Evolutionary conservation across 176 grass and related monocot genomes (phyloP).

Genomic region (Carex scoparia): DNA sequence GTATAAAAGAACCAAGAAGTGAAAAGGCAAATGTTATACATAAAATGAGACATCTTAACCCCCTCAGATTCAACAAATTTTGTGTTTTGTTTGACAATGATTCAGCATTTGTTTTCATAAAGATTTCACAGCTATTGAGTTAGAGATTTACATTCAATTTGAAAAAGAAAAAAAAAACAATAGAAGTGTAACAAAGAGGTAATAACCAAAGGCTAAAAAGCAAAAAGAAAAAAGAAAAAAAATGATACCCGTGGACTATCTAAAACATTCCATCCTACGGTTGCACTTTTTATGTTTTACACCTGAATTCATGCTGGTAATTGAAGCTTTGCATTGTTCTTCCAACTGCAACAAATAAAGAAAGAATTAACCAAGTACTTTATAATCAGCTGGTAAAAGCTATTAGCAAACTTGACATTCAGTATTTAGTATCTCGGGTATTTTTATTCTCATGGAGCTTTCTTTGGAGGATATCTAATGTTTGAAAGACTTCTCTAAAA

Average conservation of each 20-base stretch:
- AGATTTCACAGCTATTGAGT: not conserved
- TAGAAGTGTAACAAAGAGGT: constrained; percentile 10
- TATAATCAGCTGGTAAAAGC: not conserved
- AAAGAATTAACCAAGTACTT: not conserved
- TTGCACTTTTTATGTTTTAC: not conserved
- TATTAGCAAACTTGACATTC: not conserved
- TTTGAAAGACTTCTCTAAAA: not conserved
- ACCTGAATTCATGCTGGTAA: constrained; percentile 60
- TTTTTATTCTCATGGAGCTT: not conserved
- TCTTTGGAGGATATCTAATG: not conserved
- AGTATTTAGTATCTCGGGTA: not conserved
- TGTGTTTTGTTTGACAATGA: not conserved
- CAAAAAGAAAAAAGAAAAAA: not conserved
- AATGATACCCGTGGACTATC: not conserved
- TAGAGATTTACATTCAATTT: constrained; percentile 9
- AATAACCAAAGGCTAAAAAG: constrained; percentile 2
- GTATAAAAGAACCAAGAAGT: not conserved
- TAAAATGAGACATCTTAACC: not conserved
- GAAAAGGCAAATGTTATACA: not conserved
- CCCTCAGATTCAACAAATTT: not conserved
- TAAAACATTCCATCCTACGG: constrained; percentile 8
- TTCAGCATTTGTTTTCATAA: not conserved
- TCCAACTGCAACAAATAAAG: constrained; percentile 58
- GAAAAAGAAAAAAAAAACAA: not conserved
- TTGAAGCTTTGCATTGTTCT: constrained; percentile 89